Evolutionary conservation across 805 yeast species (phyloP).

Genomic region (Wickerhamomyces ciferrii): DNA sequence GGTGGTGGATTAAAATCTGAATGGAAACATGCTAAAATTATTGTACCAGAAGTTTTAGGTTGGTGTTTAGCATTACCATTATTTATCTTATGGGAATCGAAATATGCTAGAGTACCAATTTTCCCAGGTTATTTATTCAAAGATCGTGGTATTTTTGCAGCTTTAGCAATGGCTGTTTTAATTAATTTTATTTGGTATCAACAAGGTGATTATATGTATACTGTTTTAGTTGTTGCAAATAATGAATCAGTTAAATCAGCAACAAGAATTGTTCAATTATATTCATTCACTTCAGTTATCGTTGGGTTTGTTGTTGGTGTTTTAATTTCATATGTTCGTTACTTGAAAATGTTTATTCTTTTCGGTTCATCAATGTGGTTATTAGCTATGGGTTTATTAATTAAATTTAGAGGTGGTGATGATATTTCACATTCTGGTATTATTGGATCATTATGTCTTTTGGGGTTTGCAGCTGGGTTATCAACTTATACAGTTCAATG

Average conservation of each 20-base stretch:
- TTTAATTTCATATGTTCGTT: slow-evolving; percentile 41
- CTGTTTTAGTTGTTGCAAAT: slow-evolving; percentile 56
- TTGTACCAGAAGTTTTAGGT: slow-evolving; percentile 65
- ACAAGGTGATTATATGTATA: slow-evolving; percentile 62
- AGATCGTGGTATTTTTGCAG: slow-evolving; percentile 66
- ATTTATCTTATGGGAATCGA: slow-evolving; percentile 52
- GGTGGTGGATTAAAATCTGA: slow-evolving; percentile 50
- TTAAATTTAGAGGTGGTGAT: slow-evolving; percentile 49
- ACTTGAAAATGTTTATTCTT: slow-evolving; percentile 54
- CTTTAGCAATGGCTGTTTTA: slow-evolving; percentile 48
- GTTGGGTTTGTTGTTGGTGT: slow-evolving; percentile 57
- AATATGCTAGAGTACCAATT: slow-evolving; percentile 49
- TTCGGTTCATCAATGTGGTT: slow-evolving; percentile 57
- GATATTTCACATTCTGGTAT: slow-evolving; percentile 45
- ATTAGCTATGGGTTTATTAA: slow-evolving; percentile 54
- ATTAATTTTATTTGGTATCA: slow-evolving; percentile 56
- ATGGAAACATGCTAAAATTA: slow-evolving; percentile 54
- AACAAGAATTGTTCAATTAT: slow-evolving; percentile 56
- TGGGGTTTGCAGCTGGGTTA: slow-evolving; percentile 74
- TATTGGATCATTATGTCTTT: slow-evolving; percentile 56
- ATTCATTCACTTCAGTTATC: slow-evolving; percentile 61
- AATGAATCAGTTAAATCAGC: slow-evolving; percentile 53
- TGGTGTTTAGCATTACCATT: slow-evolving; percentile 44
- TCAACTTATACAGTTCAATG: slow-evolving; percentile 63
- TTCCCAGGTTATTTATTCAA: slow-evolving; percentile 47